phyloP scores from a whole-genome alignment of 208 protist species.

The Crithidia brevicula region DNA sequence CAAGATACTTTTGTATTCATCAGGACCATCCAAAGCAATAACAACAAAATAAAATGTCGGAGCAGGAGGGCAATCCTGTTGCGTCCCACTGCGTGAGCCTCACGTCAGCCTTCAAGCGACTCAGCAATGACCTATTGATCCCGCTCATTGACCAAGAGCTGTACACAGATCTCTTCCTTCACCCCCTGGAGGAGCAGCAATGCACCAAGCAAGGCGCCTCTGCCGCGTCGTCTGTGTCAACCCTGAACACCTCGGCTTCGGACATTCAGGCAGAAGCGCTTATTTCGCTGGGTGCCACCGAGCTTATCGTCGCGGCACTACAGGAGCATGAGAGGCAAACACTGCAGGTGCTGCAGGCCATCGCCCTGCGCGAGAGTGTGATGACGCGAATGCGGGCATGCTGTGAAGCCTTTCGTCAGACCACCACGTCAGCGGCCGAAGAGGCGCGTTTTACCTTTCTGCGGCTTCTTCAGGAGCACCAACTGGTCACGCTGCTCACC shows the following conservation, averaged over 20 bases:
- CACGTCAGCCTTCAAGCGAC: constrained; percentile 23
- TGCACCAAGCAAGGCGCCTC: not conserved
- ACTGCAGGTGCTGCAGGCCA: constrained; percentile 39
- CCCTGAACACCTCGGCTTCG: constrained; percentile 1
- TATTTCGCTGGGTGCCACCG: constrained; percentile 29
- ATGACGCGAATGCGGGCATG: constrained; percentile 45
- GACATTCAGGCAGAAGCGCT: constrained; percentile 37
- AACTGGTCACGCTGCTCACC: constrained; percentile 52
- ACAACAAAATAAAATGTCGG: no score
- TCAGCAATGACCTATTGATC: constrained; percentile 26
- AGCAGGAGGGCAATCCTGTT: not conserved
- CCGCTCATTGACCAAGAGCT: constrained; percentile 42
- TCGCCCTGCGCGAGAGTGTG: constrained; percentile 47
- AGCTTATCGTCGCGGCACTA: constrained; percentile 35
- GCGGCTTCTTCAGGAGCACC: constrained; percentile 49
- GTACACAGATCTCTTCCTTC: constrained; percentile 39
- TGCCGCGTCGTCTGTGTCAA: not conserved
- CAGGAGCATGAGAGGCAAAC: constrained; percentile 43
- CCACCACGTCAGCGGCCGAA: constrained; percentile 26
- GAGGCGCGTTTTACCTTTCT: constrained; percentile 53
- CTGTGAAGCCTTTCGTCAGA: constrained; percentile 40
- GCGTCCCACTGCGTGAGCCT: constrained; percentile 24
- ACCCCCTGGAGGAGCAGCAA: constrained; percentile 25
- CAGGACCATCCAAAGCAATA: no score
- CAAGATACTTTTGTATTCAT: no score